These are phyloP conservation scores for Morella rubra DNA, from an alignment of 306 rosid species.

Conservation along the genomic window DNA sequence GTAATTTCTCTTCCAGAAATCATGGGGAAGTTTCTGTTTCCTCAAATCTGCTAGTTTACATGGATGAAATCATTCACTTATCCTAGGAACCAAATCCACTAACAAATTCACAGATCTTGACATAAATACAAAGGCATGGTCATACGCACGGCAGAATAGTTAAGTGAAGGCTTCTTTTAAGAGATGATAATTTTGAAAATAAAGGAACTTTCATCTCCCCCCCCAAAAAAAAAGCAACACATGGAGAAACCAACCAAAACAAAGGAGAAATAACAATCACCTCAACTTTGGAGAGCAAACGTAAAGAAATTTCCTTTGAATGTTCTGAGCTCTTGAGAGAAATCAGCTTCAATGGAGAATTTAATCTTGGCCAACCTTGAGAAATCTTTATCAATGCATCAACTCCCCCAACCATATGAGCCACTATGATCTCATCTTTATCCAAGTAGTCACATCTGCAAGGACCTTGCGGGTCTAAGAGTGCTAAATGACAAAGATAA, in stretches of 20 bases:
- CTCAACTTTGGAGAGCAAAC: slow-evolving; percentile 65
- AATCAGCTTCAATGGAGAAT: slow-evolving; percentile 64
- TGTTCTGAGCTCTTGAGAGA: slow-evolving; percentile 60
- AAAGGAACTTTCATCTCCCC: neutral
- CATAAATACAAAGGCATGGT: no score
- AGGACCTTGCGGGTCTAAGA: slow-evolving; percentile 14
- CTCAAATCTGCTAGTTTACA: no score
- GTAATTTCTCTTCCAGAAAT: no score
- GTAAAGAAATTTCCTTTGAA: slow-evolving; percentile 47
- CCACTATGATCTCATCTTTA: slow-evolving; percentile 62
- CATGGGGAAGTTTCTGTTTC: no score
- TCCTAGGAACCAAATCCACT: no score
- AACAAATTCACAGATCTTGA: no score
- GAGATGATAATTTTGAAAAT: neutral
- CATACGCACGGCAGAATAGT: neutral
- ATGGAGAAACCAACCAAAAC: slow-evolving; percentile 10
- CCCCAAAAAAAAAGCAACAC: neutral
- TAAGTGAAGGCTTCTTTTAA: neutral
- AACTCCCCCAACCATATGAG: slow-evolving; percentile 61
- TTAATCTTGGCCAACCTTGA: slow-evolving; percentile 67
- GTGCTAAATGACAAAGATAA: slow-evolving; percentile 8
- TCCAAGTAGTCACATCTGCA: slow-evolving; percentile 71
- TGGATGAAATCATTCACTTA: no score
- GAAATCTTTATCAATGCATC: slow-evolving; percentile 68
- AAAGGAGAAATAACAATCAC: slow-evolving; percentile 30